Evolutionary conservation across 176 grass and related monocot species (phyloP).

Genomic region (Rhynchospora breviuscula): DNA sequence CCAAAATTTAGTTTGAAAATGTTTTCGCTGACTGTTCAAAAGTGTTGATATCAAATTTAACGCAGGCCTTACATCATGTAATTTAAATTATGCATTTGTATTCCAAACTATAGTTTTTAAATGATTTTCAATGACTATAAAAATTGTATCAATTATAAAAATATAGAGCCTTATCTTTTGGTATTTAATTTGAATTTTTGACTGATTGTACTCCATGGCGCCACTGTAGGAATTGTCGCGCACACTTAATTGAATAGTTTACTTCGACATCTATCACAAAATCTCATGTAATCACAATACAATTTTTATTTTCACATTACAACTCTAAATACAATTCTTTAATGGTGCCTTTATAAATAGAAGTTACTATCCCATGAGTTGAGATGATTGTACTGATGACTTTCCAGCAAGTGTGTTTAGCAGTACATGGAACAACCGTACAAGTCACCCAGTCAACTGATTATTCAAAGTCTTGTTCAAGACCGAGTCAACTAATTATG

Average conservation of each 20-base stretch:
- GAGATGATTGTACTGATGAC: background rate
- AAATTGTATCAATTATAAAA: background rate
- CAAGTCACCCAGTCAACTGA: no score
- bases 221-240: background rate
- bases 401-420: no score
- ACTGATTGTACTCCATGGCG: background rate
- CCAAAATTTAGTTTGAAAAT: background rate
- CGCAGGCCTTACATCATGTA: no score
- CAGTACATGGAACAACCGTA: no score
- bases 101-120: background rate
- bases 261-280: background rate
- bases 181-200: background rate
- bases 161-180: background rate
- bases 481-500: no score
- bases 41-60: no score
- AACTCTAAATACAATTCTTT: background rate
- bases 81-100: no score
- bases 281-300: background rate
- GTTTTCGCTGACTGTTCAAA: background rate
- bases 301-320: background rate
- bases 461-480: no score
- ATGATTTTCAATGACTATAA: background rate
- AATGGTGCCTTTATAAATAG: background rate
- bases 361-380: background rate
- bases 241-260: background rate